Base-by-base conservation (phyloP, 2,329 filamentous ascomycete genomes). In the Sporothrix variecibatus region DNA sequence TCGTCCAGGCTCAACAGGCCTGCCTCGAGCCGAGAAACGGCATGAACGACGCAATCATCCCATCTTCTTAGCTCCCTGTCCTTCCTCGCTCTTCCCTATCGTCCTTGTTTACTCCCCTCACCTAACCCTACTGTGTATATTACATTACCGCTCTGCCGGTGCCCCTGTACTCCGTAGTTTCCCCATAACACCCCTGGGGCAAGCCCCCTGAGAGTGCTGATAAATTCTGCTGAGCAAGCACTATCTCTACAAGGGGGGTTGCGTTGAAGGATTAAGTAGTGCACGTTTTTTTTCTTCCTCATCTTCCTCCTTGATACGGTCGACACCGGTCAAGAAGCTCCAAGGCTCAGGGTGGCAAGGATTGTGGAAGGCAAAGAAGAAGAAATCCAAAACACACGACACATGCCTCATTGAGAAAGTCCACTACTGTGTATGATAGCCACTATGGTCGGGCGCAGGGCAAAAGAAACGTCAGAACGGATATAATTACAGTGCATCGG, bases 181-280 rank as follows among this genome's bases (percentile, higher is more conserved):
- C 17, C 23, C 43, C 65, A 34, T n/a, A 34, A 2, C 46, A 69
- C 65, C 65, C 46, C 46, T 53, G 46, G 23, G 17, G 12, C 20
- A 2, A 12, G 7, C 17, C 65, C 46, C 65, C 28, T 53, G 65
- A 69, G 28, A 53, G 46, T 69, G 65, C 46, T 69, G 65, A 53
- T 23, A 69, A 69, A 69, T 69, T 56, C 28, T 69, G 46, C 28
- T 69, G 28, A 69, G 46, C 67, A 53, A 53, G 28, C 46, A 69
- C 62, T 43, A 67, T 60, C 56, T 28, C 26, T 60, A 26, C 23
- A 28, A 1, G 31, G 62, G 58, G 9, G 43, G 26, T 34, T 11
- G 12, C 34, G n/a, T 1, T 31, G 12, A 34, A 49, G 28, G 15
- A 9, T 67, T 3, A 7, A 12, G 43, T 15, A 11, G 62, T 46